A percentile compares a stretch with the other conserved stretches of the same genome.
These are phyloP conservation scores for Cyclocybe cylindracea DNA, from an alignment of 768 basidiomycete species.

Conservation along the genomic window DNA sequence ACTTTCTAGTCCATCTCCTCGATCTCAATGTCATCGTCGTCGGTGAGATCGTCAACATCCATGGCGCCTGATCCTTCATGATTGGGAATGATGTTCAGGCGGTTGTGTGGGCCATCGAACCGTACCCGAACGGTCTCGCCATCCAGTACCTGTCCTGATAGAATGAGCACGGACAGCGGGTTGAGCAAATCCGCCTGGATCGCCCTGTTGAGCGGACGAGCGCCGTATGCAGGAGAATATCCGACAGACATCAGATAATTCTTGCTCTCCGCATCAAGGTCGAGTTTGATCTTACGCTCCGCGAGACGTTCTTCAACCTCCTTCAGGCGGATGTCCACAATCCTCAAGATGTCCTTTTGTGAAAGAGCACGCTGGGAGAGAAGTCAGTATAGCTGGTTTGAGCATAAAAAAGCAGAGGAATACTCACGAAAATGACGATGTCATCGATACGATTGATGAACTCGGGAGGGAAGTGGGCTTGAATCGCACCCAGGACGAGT, in stretches of 20 bases:
- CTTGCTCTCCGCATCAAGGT: slow-evolving; percentile 76
- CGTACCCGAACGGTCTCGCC: slow-evolving; percentile 74
- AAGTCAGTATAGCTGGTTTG: slow-evolving; percentile 26
- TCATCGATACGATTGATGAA: slow-evolving; percentile 91
- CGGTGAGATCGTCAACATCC: slow-evolving; percentile 58
- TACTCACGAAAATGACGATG: slow-evolving; percentile 72
- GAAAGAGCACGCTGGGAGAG: slow-evolving; percentile 72
- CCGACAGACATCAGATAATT: slow-evolving; percentile 74
- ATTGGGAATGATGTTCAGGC: slow-evolving; percentile 77
- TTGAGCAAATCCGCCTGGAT: slow-evolving; percentile 94
- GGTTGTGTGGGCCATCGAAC: slow-evolving; percentile 84
- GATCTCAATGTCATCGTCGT: slow-evolving; percentile 58
- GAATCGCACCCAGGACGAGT: slow-evolving; percentile 79
- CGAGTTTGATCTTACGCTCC: slow-evolving; percentile 78
- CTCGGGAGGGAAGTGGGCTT: slow-evolving; percentile 88
- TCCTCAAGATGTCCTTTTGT: slow-evolving; percentile 71
- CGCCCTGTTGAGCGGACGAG: slow-evolving; percentile 86
- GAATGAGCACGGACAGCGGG: slow-evolving; percentile 82
- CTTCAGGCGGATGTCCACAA: slow-evolving; percentile 85
- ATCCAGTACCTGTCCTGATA: slow-evolving; percentile 81
- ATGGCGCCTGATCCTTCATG: slow-evolving; percentile 67
- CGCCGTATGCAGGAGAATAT: slow-evolving; percentile 85
- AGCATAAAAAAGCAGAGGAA: slow-evolving; percentile 18
- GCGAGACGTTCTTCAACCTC: slow-evolving; percentile 84
- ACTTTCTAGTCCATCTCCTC: slow-evolving; percentile 60